Evolutionary conservation across 2,329 filamentous ascomycete genomes (phyloP).

Genomic region (Emericellopsis atlantica): DNA sequence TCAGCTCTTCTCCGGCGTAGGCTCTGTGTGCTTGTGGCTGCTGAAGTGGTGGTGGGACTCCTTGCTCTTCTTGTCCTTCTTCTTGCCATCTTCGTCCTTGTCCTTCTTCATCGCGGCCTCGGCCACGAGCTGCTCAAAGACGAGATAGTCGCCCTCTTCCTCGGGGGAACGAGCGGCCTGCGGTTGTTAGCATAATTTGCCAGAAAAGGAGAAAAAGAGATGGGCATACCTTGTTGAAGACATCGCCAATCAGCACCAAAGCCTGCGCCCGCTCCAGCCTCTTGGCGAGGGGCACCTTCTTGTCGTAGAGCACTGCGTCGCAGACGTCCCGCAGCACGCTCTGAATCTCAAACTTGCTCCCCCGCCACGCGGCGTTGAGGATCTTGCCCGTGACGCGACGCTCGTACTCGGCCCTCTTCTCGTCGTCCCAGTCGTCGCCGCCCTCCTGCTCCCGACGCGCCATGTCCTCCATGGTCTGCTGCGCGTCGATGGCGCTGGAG

Average conservation of each 20-base stretch:
- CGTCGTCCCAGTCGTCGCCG: constrained; percentile 96
- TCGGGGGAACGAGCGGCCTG: constrained; percentile 83
- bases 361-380: constrained; percentile 88
- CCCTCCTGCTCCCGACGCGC: constrained; percentile 88
- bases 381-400: constrained; percentile 96
- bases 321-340: constrained; percentile 90
- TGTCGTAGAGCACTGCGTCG: constrained; percentile 70
- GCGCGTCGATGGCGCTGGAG: constrained; percentile 87
- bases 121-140: constrained; percentile 94
- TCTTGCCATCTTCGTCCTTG: constrained; percentile 60
- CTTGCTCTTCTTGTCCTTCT: constrained; percentile 44
- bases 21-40: not conserved
- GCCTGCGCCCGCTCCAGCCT: constrained; percentile 84
- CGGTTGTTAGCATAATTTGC: not conserved
- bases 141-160: constrained; percentile 97
- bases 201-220: not conserved
- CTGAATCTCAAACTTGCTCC: constrained; percentile 96
- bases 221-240: constrained; percentile 66
- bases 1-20: too few relatives aligned
- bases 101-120: constrained; percentile 95
- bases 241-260: constrained; percentile 74
- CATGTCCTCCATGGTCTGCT: constrained; percentile 99
- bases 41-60: constrained; percentile 24
- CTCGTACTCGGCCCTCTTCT: constrained; percentile 93
- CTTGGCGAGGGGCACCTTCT: constrained; percentile 71